These are phyloP conservation scores for Polymyxa betae DNA, from an alignment of 208 protist genomes.

Conservation along the genomic window DNA sequence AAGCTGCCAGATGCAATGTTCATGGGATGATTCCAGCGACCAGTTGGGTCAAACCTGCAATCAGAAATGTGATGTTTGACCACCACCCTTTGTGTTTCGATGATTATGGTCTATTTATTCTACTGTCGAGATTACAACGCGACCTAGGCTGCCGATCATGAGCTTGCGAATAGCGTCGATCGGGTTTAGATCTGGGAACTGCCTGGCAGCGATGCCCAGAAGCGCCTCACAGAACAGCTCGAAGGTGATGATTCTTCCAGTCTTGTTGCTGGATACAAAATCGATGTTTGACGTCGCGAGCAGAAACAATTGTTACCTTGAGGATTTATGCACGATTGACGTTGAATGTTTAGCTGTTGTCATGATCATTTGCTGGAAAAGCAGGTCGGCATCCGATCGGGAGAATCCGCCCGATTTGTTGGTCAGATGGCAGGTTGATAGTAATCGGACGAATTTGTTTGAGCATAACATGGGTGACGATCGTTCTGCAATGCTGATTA, in stretches of 20 bases:
- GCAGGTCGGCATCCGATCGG: conserved; percentile 46
- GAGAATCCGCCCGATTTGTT: background rate
- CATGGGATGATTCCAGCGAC: no score
- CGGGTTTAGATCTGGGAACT: background rate
- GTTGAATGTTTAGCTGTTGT: background rate
- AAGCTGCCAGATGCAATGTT: no score
- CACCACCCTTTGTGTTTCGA: no score
- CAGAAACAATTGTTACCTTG: background rate
- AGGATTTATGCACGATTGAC: conserved; percentile 22
- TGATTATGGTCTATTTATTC: no score
- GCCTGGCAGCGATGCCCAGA: background rate
- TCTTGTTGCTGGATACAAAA: background rate
- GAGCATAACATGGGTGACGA: background rate
- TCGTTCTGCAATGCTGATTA: background rate
- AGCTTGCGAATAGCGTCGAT: background rate
- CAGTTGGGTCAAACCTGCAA: no score
- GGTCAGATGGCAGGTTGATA: conserved; percentile 48
- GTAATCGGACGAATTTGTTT: background rate
- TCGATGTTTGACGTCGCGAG: background rate
- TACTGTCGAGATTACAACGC: background rate
- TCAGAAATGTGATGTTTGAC: no score
- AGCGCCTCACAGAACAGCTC: conserved; percentile 36
- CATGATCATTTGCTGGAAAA: conserved; percentile 31
- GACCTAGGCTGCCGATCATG: background rate
- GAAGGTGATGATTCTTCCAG: conserved; percentile 34